Base-by-base conservation (phyloP, 306 rosid genomes). In the Trifolium repens region DNA sequence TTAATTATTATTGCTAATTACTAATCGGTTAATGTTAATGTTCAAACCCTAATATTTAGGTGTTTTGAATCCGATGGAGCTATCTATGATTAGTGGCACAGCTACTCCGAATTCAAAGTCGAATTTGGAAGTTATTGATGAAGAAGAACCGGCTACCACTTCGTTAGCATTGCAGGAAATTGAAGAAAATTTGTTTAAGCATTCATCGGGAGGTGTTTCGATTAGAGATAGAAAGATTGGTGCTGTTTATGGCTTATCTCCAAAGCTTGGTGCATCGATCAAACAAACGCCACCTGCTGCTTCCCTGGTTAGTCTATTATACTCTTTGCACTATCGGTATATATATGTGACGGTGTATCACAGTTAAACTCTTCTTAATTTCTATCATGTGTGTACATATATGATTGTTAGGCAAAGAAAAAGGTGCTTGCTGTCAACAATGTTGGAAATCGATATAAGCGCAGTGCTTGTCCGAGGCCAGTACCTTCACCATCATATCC, bases 401-500 rank as follows among this genome's bases (percentile, higher is more conserved):
- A 42, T 83, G 65, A 30, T 63, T 62, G 69, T 69, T 63, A 94
- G 97, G 97, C 83, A 71, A 87, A 76, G 82, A 61, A 84, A 75
- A 94, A 90, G 84, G 90, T 87, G 70, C 86, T 81, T 79, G 79
- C 91, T 9, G 80, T 57, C 61, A 85, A 79, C 66, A 88, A 88
- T 71, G 61, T 77, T 75, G 87, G 82, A 77, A 87, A 84, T 69
- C 87, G 82, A 59, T 81, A 88, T 49, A 89, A 91, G 82, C 89
- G 91, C 72, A 85, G 80, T 83, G 92, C 84, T 70, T 87, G 89
- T 75, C 91, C 94, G 0, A 85, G 89, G 60, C 82, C 89, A 9
- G 75, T 67, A 79, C 84, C 89, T 46, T 81, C 97, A 7, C 83
- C 88, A 64, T 87, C 93, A 94, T 94, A 94, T 94, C 98, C 98